Conservation (phyloP, 768 basidiomycete genomes). For the Serpula lacrymans region DNA sequence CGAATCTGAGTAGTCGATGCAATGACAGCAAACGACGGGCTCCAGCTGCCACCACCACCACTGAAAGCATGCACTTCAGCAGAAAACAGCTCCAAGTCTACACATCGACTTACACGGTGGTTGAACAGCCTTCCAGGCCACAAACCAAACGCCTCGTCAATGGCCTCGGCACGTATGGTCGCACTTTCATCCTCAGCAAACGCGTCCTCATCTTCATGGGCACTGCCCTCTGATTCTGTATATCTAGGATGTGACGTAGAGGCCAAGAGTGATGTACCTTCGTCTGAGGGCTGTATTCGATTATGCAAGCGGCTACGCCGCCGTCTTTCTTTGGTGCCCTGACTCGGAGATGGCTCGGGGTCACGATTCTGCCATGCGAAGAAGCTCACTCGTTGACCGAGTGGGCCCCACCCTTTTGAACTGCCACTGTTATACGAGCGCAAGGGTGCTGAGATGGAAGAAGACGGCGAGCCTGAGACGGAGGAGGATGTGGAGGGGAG, state of each 20-base stretch:
- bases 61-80: constrained; percentile 33
- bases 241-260: constrained; percentile 18
- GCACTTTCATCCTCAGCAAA: constrained; percentile 27
- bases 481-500: constrained; percentile 33
- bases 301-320: constrained; percentile 9
- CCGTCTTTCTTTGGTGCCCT: constrained; percentile 15
- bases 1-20: constrained; percentile 48
- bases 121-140: constrained; percentile 74
- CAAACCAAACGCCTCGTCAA: constrained; percentile 56
- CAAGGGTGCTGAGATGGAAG: constrained; percentile 79
- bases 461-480: constrained; percentile 63
- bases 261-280: constrained; percentile 38
- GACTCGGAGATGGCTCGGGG: constrained; percentile 7
- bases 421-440: constrained; percentile 51
- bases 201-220: constrained; percentile 19
- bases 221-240: constrained; percentile 14
- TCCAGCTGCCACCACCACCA: constrained; percentile 86
- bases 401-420: constrained; percentile 55
- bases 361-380: constrained; percentile 15
- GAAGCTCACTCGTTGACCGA: constrained; percentile 52
- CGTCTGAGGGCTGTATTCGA: constrained; percentile 21
- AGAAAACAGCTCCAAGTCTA: background rate
- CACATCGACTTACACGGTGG: constrained; percentile 49
- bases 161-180: constrained; percentile 38
- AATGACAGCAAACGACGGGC: constrained; percentile 61